Conservation (phyloP, 345 rosid species). For the Streptanthus diversifolius region DNA sequence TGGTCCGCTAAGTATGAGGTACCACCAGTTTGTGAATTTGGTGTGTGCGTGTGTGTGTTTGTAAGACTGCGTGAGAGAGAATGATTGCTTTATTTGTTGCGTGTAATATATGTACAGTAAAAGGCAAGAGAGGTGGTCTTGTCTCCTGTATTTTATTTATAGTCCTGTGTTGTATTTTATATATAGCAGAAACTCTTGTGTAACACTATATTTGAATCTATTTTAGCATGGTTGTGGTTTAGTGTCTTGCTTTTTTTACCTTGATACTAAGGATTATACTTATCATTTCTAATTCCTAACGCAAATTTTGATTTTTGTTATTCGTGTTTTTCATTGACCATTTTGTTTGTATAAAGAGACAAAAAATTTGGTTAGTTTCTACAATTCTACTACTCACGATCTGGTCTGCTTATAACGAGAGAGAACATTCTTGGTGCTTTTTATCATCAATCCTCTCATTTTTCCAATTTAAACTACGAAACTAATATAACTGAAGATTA, state of each 20-base stretch:
- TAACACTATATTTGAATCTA: neutral
- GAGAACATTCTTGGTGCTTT: no score
- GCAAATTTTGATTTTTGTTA: neutral
- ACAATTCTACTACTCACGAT: no score
- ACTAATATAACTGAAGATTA: no score
- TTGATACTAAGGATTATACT: neutral
- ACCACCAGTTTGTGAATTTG: constrained; percentile 6
- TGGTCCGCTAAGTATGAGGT: neutral
- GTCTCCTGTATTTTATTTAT: neutral
- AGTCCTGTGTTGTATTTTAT: neutral
- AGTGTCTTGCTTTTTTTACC: neutral
- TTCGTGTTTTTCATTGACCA: neutral
- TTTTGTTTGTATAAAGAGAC: neutral
- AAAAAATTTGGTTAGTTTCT: neutral
- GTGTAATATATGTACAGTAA: constrained; percentile 23
- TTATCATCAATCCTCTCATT: no score
- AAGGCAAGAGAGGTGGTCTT: constrained; percentile 8
- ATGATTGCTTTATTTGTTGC: constrained; percentile 16
- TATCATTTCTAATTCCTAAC: neutral
- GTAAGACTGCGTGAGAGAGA: neutral
- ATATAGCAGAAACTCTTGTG: neutral
- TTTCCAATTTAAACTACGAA: no score
- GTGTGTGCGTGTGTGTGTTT: neutral
- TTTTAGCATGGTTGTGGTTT: neutral
- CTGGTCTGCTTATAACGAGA: no score